These are phyloP conservation scores for Penicillium macrosclerotiorum DNA, from an alignment of 495 filamentous ascomycete species.

Conservation along the genomic window DNA sequence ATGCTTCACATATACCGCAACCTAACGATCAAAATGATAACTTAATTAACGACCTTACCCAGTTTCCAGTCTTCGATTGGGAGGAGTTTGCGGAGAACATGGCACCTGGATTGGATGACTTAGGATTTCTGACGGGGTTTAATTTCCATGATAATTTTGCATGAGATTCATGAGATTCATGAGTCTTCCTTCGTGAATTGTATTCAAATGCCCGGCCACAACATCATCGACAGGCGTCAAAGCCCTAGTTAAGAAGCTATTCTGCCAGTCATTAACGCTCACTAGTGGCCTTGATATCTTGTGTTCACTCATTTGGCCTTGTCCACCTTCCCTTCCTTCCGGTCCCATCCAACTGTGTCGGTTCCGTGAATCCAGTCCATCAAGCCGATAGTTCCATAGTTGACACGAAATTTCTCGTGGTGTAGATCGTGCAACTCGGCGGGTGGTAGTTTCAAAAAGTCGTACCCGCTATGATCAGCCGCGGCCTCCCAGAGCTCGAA, in stretches of 20 bases:
- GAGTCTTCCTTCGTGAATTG: too few relatives aligned
- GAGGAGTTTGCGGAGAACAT: background rate
- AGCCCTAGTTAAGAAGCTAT: background rate
- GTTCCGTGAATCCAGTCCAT: constrained; percentile 13
- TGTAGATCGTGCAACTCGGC: constrained; percentile 46
- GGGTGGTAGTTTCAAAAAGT: constrained; percentile 25
- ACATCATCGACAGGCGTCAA: background rate
- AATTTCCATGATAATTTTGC: background rate
- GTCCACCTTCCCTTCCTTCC: too few relatives aligned
- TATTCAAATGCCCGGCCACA: too few relatives aligned
- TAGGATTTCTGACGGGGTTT: background rate
- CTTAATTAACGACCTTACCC: background rate
- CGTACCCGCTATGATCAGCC: constrained; percentile 46
- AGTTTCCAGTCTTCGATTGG: background rate
- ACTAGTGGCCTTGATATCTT: background rate
- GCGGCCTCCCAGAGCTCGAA: constrained; percentile 39
- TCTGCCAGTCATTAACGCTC: too few relatives aligned
- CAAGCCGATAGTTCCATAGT: constrained; percentile 10
- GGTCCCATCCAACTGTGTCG: background rate
- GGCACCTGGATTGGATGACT: background rate
- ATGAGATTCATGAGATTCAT: too few relatives aligned
- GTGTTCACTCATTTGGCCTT: background rate
- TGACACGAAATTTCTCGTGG: constrained; percentile 7
- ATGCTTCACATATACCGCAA: background rate
- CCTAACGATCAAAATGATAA: background rate